Evolutionary conservation across 768 basidiomycete genomes (phyloP), one percentile per base, ranked within the genome.

Genomic region (Podaxis pistillaris): DNA sequence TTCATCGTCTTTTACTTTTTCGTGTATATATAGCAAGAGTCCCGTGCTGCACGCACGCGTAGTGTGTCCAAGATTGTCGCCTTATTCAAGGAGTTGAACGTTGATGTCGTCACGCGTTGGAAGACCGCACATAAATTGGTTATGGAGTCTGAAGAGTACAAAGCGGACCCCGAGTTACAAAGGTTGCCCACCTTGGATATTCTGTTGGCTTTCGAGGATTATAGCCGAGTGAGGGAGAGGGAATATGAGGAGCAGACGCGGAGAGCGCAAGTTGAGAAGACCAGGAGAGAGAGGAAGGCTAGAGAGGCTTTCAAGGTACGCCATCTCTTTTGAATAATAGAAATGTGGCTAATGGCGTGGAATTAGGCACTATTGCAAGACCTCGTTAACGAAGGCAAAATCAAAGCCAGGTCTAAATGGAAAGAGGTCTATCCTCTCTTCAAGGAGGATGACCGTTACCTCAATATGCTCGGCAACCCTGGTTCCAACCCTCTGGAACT

Each of bases 31-130:
- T 70, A 94, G 92, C 87, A 89, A 83, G 91, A 93, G 73, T 86
- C 84, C 17, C 83, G 93, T 56, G 87, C 90, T 13, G 76, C 90
- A 4, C 87, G 94, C 54, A 75, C 86, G 26, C 87, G 93, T 38
- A 91, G 92, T 68, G 87, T 96, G 65, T 83, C 85, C 47, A 94
- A 93, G 70, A 86, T 99, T 53, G 88, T 94, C 11, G 75, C 82
- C 0, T 81, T 98, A 30, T 92, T 98, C 81, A 93, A 94, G 69
- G 79, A 87, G 40, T 84, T 98, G 49, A 86, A 90, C 56, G 91
- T 98, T 17, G 93, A 96, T 69, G 94, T 98, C 52, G 81, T 93
- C n/a, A 96, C 94, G 0, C 88, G 93, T 22, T 99, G 96, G 95
- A 84, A 91, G 55, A 83, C 86, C 62, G 94, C 95, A 0, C 90